These are phyloP conservation scores for Phaffia rhodozyma DNA, from an alignment of 1,284 basidiomycete genomes.

Conservation along the genomic window DNA sequence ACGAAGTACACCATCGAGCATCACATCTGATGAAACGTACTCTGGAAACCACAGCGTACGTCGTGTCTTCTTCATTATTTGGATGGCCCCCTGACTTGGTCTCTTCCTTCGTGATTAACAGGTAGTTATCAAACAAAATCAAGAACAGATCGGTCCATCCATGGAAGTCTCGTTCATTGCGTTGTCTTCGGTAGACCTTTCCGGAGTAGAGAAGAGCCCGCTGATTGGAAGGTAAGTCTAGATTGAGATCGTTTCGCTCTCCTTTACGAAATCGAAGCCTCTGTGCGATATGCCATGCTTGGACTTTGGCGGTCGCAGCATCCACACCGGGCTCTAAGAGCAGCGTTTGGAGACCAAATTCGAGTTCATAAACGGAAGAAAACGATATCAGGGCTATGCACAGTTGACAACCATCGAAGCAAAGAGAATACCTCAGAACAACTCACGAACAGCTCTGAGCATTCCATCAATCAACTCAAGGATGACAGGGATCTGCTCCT, in stretches of 20 bases:
- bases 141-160: constrained; percentile 11
- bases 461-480: constrained; percentile 16
- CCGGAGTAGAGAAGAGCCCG: constrained; percentile 9
- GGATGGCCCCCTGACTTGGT: constrained; percentile 2
- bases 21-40: constrained; percentile 1
- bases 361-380: neutral
- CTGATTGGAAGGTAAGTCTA: constrained; percentile 7
- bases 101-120: constrained; percentile 13
- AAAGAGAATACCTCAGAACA: neutral
- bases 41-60: constrained; percentile 13
- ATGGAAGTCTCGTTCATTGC: constrained; percentile 13
- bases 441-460: constrained; percentile 13
- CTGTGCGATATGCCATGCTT: constrained; percentile 13
- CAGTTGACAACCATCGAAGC: no score
- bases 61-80: constrained; percentile 9
- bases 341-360: neutral
- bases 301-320: constrained; percentile 10
- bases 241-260: constrained; percentile 11
- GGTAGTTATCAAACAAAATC: constrained; percentile 17
- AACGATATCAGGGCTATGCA: no score
- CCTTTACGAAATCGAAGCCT: constrained; percentile 10
- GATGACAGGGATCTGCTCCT: constrained; percentile 8
- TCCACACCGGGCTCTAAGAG: constrained; percentile 13
- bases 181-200: neutral
- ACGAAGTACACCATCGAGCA: neutral